Evolutionary conservation across 257 asterid genomes (phyloP).

Genomic region (Fraxinus excelsior): DNA sequence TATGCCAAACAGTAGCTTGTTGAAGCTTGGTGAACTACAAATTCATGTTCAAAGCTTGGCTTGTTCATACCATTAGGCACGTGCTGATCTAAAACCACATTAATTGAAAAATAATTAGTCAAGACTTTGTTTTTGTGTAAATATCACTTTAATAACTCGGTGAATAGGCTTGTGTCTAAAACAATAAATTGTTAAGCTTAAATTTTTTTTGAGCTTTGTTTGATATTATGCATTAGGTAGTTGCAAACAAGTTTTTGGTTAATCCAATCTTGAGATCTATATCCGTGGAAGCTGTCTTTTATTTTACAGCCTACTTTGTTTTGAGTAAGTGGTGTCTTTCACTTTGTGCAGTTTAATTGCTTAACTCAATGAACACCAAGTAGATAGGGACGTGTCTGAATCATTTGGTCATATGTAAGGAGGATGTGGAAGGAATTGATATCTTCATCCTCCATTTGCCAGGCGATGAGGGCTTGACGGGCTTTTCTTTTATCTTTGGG

Average conservation of each 20-base stretch:
- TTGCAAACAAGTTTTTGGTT: neutral
- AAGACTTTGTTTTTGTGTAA: neutral
- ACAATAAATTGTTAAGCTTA: neutral
- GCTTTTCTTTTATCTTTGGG: neutral
- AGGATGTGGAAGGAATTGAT: neutral
- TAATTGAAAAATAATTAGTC: neutral
- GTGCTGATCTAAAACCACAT: neutral
- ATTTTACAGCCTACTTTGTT: neutral
- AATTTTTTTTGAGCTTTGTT: no score
- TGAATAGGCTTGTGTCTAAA: neutral
- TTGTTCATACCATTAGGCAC: neutral
- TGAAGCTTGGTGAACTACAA: slow-evolving; percentile 3
- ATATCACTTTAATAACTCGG: neutral
- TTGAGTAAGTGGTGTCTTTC: no score
- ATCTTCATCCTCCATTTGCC: neutral
- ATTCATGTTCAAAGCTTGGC: neutral
- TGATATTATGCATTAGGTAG: neutral
- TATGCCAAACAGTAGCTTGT: neutral
- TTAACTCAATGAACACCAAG: no score
- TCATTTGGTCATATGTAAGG: neutral
- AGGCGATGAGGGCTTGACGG: neutral
- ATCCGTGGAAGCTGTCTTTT: neutral
- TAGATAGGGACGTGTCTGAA: neutral
- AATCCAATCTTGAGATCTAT: neutral
- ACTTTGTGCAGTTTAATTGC: no score